Conservation (phyloP, 2,329 filamentous ascomycete species). For the Ophiocordyceps camponoti-rufipedis region DNA sequence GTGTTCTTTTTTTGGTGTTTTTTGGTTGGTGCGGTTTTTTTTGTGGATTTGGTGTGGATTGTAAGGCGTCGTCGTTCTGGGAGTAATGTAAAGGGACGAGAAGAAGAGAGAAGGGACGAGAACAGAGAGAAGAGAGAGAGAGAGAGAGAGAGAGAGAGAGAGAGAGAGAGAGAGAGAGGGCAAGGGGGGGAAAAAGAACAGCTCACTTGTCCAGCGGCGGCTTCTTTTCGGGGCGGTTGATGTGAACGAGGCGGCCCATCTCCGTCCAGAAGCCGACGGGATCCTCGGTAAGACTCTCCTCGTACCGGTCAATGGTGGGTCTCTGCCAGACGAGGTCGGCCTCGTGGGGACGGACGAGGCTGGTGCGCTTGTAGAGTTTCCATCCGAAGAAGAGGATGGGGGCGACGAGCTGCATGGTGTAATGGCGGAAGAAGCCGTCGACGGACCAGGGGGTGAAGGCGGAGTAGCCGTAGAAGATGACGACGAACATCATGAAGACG, state of each 20-base stretch:
- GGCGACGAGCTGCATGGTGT: slow-evolving; percentile 37
- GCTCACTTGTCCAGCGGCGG: neutral
- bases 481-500: slow-evolving; percentile 21
- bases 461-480: slow-evolving; percentile 36
- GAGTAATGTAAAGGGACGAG: neutral
- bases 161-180: neutral
- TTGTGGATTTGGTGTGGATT: no score
- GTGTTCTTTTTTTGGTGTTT: no score
- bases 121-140: neutral
- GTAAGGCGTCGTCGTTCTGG: no score
- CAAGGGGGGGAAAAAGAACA: neutral
- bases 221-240: slow-evolving; percentile 10
- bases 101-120: neutral
- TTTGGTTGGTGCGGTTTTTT: no score
- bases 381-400: slow-evolving; percentile 37
- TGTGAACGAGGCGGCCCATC: slow-evolving; percentile 25
- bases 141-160: neutral
- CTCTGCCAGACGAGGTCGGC: slow-evolving; percentile 42
- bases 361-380: slow-evolving; percentile 45
- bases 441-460: slow-evolving; percentile 30
- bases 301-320: slow-evolving; percentile 40
- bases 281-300: slow-evolving; percentile 27
- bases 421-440: slow-evolving; percentile 31
- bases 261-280: slow-evolving; percentile 38
- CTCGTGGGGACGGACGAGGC: slow-evolving; percentile 31